Evolutionary conservation across 208 protist species (phyloP), one percentile per base, ranked within the genome.

Genomic region (Crithidia fasciculata): DNA sequence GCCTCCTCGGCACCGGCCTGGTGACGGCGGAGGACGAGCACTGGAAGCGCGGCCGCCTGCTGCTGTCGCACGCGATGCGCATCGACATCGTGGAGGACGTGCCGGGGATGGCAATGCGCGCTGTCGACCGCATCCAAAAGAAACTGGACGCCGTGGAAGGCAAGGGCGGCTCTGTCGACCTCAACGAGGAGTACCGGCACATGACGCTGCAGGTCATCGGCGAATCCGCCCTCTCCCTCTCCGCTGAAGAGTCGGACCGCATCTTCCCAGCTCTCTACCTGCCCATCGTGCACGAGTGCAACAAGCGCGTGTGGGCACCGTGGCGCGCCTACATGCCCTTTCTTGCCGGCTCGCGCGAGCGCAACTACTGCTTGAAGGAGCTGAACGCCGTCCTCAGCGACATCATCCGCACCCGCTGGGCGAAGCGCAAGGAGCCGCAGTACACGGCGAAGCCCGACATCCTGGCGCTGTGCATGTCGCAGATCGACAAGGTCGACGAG

Each of bases 121-220:
- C 88, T 4, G 82, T 92, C 63, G 57, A 77, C n/a, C 85, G 84
- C 47, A 82, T 94, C 66, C 86, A 90, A 78, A 40, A 86, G 37
- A 94, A 93, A 61, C 58, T 94, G 39, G 78, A 84, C 39, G 67
- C 19, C 10, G 55, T 77, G 13, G 61, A 41, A 54, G 40, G 50
- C 15, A 65, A 45, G 2, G 60, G 44, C 37, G 76, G 81, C 13
- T 92, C 80, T 61, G 69, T 96, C n/a, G 91, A 95, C 66, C 69
- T 97, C 44, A 91, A 88, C 63, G 93, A 96, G 72, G 91, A 96
- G 77, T 97, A 93, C 73, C 88, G 93, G 55, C 91, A 94, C 79
- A 91, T 97, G 89, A 97, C 91, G 47, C 80, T 96, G 53, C 90
- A 94, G 78, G 91, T 97, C 4, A 96, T 96, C 68, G 89, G 91